Percentiles rank a stretch among this genome's conserved stretches.
phyloP scores from a whole-genome alignment of 2,329 filamentous ascomycete genomes.

The Penicillium crustosum region DNA sequence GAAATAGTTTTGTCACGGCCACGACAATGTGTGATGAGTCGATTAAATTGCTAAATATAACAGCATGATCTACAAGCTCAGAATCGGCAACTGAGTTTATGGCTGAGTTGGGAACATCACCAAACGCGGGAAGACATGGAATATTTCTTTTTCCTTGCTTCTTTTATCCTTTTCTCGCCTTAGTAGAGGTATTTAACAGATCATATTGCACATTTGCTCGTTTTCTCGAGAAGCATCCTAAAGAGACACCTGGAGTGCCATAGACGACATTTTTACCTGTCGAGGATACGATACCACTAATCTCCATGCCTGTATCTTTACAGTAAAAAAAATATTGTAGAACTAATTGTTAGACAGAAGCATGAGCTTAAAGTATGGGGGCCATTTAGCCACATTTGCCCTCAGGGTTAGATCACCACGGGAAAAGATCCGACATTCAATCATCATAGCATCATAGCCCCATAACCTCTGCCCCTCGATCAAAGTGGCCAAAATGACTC shows the following conservation, averaged over 20 bases:
- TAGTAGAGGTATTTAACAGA: neutral
- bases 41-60: neutral
- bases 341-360: neutral
- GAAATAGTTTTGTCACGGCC: neutral
- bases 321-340: neutral
- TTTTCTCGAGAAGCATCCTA: neutral
- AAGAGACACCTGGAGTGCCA: neutral
- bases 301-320: neutral
- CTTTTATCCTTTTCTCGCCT: neutral
- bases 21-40: neutral
- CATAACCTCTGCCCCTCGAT: neutral
- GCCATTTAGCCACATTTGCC: conserved; percentile 8
- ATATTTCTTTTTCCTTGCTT: neutral
- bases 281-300: neutral
- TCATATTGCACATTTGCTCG: neutral
- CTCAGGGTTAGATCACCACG: conserved; percentile 17
- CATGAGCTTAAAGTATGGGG: neutral
- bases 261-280: neutral
- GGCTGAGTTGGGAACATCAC: neutral
- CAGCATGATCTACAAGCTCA: neutral
- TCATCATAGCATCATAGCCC: conserved; percentile 14
- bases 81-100: neutral
- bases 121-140: neutral
- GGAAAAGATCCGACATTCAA: conserved; percentile 5
- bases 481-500: neutral